phyloP scores from a whole-genome alignment of 192 early-diverging fungal species.

The Hyaloraphidium curvatum region DNA sequence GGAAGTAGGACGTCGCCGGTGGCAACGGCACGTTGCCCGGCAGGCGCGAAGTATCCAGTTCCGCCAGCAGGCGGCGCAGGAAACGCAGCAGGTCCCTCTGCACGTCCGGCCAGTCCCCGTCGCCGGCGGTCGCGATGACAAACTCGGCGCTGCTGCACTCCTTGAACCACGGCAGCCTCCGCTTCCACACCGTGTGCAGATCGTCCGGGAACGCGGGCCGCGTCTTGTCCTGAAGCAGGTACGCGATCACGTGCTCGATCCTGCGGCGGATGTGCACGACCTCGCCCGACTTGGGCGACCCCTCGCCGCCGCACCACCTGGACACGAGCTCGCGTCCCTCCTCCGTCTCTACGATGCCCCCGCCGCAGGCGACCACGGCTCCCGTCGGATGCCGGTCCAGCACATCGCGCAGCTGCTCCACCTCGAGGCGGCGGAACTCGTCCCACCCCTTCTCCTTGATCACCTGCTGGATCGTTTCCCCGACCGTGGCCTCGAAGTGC shows the following conservation, averaged over 20 bases:
- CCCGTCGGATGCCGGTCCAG: constrained; percentile 34
- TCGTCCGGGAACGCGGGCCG: constrained; percentile 72
- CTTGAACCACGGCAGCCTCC: constrained; percentile 54
- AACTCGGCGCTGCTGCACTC: constrained; percentile 72
- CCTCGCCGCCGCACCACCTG: constrained; percentile 25
- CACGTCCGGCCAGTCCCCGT: constrained; percentile 22
- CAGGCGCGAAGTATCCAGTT: constrained; percentile 6
- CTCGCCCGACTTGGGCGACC: constrained; percentile 8
- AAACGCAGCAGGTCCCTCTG: constrained; percentile 58
- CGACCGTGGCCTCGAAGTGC: constrained; percentile 49
- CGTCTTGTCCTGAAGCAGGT: constrained; percentile 58
- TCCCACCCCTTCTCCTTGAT: constrained; percentile 65
- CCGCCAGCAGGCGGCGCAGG: constrained; percentile 23
- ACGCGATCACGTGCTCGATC: constrained; percentile 59
- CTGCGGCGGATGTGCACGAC: constrained; percentile 68
- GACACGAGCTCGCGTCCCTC: constrained; percentile 46
- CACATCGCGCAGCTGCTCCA: constrained; percentile 35
- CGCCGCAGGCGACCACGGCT: constrained; percentile 76
- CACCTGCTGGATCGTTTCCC: constrained; percentile 58
- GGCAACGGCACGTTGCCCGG: constrained; percentile 6
- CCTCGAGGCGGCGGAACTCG: constrained; percentile 67
- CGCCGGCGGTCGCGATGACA: constrained; percentile 11
- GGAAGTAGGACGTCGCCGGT: constrained; percentile 4
- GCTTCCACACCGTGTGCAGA: constrained; percentile 55
- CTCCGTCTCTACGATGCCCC: constrained; percentile 77